Evolutionary conservation across 73 alveolate genomes (phyloP), one percentile per base, ranked within the genome.

Genomic region (Stentor roeselii): DNA sequence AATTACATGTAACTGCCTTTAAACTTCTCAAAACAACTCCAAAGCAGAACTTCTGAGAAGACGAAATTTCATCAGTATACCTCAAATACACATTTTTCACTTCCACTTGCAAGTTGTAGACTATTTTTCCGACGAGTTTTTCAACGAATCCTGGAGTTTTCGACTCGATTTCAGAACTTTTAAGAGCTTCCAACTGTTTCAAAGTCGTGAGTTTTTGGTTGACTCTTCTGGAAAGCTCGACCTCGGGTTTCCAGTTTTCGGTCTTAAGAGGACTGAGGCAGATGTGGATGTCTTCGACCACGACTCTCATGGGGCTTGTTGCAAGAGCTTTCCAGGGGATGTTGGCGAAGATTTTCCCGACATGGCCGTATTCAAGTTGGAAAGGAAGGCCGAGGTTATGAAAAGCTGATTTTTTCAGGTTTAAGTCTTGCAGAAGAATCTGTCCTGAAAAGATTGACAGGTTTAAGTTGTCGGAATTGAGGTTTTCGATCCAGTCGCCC

Each of bases 331-430:
- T 76, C 59, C 84, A 76, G 0, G 84, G 84, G 39, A 76, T 76
- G 6, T 76, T 40, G 34, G 39, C 74, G 30, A 14, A 35, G 15
- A 76, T 76, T 30, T 15, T 39, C 0, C 84, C 84, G 14, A 37
- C 60, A 39, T 76, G 39, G 6, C 84, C 84, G 39, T 30, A 27
- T 15, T 21, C 76, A 21, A 76, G 59, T 37, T 39, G 27, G 39
- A 76, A 76, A 3, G 84, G 84, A 76, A 76, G 84, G 0, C 75
- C 75, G 6, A 76, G 39, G 36, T 76, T 41, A 41, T 76, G 82
- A 21, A 76, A 30, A 35, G 74, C 60, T 41, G 42, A 32, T 37
- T 78, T 11, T 2, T 76, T 76, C n/a, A 76, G 35, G 30, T 35
- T 15, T 1, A 76, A 37, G 74, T 76, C 39, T 76, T 76, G 82